Conservation (phyloP, 495 filamentous ascomycete genomes). For the Ramalina intermedia region DNA sequence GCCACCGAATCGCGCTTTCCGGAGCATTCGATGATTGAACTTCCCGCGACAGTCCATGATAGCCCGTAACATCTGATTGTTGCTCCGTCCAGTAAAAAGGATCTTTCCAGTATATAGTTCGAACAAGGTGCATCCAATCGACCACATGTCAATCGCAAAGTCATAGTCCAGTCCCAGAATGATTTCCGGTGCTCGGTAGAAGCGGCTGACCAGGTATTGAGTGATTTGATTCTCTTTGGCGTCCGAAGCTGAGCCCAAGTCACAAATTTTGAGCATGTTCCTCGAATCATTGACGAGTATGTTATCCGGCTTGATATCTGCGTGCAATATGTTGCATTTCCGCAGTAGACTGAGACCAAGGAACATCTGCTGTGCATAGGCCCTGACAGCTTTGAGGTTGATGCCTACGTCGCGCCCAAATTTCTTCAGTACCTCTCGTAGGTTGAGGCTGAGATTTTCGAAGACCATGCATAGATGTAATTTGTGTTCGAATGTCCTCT, state of each 20-base stretch:
- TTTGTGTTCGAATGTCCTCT: slow-evolving; percentile 84
- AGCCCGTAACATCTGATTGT: slow-evolving; percentile 92
- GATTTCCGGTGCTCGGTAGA: slow-evolving; percentile 93
- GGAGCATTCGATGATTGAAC: slow-evolving; percentile 73
- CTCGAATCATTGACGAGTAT: slow-evolving; percentile 78
- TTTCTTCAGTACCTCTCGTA: slow-evolving; percentile 92
- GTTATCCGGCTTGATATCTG: slow-evolving; percentile 95
- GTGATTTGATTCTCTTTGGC: slow-evolving; percentile 81
- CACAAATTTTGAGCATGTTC: slow-evolving; percentile 83
- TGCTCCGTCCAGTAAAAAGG: slow-evolving; percentile 83
- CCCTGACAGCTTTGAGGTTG: slow-evolving; percentile 69
- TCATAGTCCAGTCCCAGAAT: slow-evolving; percentile 87
- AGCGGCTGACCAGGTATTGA: slow-evolving; percentile 87
- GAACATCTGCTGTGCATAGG: slow-evolving; percentile 91
- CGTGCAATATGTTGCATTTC: slow-evolving; percentile 85
- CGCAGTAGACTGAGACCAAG: slow-evolving; percentile 70
- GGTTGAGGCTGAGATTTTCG: slow-evolving; percentile 84
- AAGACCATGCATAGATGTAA: slow-evolving; percentile 92
- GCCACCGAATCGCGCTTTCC: slow-evolving; percentile 53
- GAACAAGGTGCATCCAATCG: slow-evolving; percentile 90
- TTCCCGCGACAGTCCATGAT: slow-evolving; percentile 96
- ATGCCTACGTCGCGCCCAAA: slow-evolving; percentile 89
- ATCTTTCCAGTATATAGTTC: slow-evolving; percentile 97
- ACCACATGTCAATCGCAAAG: slow-evolving; percentile 93
- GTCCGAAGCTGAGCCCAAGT: slow-evolving; percentile 86